Percentiles rank a stretch among this genome's conserved stretches.
phyloP scores from a whole-genome alignment of 2,329 filamentous ascomycete species.

The Mycocentrospora acerina region DNA sequence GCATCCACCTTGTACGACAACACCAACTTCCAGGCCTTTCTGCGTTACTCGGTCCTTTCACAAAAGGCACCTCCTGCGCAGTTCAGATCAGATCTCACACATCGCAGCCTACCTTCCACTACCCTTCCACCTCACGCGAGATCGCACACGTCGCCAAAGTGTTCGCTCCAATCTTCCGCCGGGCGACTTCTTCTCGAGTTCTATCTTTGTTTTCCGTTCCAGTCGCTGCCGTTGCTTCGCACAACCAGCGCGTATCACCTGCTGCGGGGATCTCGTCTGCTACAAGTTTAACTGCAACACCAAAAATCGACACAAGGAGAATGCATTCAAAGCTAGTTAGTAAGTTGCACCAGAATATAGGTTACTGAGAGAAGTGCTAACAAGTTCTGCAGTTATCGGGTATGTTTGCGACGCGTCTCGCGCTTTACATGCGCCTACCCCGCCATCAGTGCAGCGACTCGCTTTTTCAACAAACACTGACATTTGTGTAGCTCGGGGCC shows the following conservation, averaged over 20 bases:
- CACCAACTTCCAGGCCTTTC: conserved; percentile 24
- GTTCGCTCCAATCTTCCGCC: conserved; percentile 82
- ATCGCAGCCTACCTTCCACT: conserved; percentile 15
- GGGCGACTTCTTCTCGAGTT: conserved; percentile 62
- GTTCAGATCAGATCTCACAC: conserved; percentile 1
- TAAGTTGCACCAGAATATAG: conserved; percentile 51
- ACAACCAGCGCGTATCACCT: conserved; percentile 60
- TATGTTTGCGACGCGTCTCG: conserved; percentile 26
- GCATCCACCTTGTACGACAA: conserved; percentile 5
- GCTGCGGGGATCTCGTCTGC: conserved; percentile 44
- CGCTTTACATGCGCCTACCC: conserved; percentile 8
- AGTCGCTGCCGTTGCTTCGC: conserved; percentile 69
- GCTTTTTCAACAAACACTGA: conserved; percentile 31
- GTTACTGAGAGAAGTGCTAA: conserved; percentile 24
- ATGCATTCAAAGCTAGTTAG: conserved; percentile 95
- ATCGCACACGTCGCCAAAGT: conserved; percentile 68
- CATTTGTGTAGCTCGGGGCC: conserved; percentile 74
- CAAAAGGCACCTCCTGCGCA: conserved; percentile 13
- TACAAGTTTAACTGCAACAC: conserved; percentile 28
- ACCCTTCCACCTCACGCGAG: conserved; percentile 24
- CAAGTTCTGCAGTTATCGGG: conserved; percentile 36
- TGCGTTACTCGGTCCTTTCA: conserved; percentile 6
- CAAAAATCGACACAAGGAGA: conserved; percentile 51
- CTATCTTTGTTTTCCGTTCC: conserved; percentile 73
- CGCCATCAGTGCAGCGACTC: conserved; percentile 7